These are phyloP conservation scores for Aspergillus amoenus DNA, from an alignment of 2,329 filamentous ascomycete genomes.

Conservation along the genomic window DNA sequence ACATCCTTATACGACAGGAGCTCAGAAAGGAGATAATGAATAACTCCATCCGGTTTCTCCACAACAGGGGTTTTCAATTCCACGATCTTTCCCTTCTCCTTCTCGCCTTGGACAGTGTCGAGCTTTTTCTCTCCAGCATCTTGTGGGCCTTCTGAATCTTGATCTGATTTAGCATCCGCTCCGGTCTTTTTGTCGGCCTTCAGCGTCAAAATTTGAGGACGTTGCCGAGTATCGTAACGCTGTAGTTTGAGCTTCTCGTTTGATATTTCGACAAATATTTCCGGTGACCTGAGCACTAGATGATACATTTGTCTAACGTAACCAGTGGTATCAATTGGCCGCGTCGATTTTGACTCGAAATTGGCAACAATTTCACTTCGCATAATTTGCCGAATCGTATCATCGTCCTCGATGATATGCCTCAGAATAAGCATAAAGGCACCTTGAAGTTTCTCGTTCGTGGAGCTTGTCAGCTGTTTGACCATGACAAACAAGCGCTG, in stretches of 20 bases:
- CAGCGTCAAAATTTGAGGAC: conserved; percentile 53
- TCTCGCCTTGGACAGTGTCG: conserved; percentile 24
- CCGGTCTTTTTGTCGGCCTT: conserved; percentile 48
- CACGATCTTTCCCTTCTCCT: conserved; percentile 53
- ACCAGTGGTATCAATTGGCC: conserved; percentile 65
- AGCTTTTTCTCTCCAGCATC: conserved; percentile 25
- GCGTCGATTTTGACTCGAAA: conserved; percentile 61
- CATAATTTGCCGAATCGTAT: conserved; percentile 89
- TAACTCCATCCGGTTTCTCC: conserved; percentile 90
- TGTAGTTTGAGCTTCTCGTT: conserved; percentile 78
- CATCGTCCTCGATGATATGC: conserved; percentile 92
- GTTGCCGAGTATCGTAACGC: conserved; percentile 58
- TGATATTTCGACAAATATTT: conserved; percentile 82
- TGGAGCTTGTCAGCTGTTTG: conserved; percentile 80
- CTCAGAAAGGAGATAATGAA: conserved; percentile 92
- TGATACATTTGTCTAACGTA: conserved; percentile 78
- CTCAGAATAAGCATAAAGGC: conserved; percentile 83
- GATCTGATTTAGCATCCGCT: conserved; percentile 22
- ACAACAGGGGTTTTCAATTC: conserved; percentile 81
- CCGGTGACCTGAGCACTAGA: conserved; percentile 75
- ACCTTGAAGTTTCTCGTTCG: conserved; percentile 71
- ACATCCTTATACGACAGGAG: conserved; percentile 89
- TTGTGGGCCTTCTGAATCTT: conserved; percentile 21
- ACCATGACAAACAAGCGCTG: conserved; percentile 92
- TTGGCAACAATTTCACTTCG: conserved; percentile 78